These are phyloP conservation scores for Drosera spatulata DNA, from an alignment of 179 eudicot genomes.

Conservation along the genomic window DNA sequence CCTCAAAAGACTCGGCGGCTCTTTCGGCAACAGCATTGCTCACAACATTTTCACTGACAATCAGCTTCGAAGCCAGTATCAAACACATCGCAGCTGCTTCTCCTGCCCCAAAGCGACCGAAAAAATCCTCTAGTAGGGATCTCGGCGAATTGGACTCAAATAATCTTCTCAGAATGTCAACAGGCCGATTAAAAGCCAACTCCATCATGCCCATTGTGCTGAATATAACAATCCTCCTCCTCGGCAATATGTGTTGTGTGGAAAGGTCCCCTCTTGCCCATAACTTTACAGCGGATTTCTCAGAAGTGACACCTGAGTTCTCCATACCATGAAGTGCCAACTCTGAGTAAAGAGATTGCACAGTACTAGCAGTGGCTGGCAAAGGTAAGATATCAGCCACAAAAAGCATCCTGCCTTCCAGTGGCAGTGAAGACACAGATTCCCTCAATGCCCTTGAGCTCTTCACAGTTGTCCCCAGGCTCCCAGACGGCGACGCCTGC, in stretches of 20 bases:
- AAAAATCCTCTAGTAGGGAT: constrained; percentile 84
- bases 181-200: constrained; percentile 88
- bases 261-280: constrained; percentile 98
- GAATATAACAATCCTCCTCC: constrained; percentile 80
- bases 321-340: constrained; percentile 49
- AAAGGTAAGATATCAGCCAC: constrained; percentile 85
- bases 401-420: constrained; percentile 92
- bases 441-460: constrained; percentile 84
- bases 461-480: constrained; percentile 52
- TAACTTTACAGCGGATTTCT: constrained; percentile 59
- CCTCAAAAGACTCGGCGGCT: constrained; percentile 99
- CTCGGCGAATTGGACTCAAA: constrained; percentile 84
- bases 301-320: constrained; percentile 51
- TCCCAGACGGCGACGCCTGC: constrained; percentile 55
- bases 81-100: constrained; percentile 98
- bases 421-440: constrained; percentile 81
- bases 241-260: constrained; percentile 85
- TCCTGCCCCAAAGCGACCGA: constrained; percentile 90
- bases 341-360: constrained; percentile 85
- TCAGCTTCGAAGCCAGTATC: constrained; percentile 79
- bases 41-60: constrained; percentile 54
- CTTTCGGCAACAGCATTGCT: constrained; percentile 80
- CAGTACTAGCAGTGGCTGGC: constrained; percentile 61
- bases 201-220: constrained; percentile 99
- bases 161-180: constrained; percentile 84